Percentiles rank a stretch among this genome's conserved stretches.
phyloP scores from a whole-genome alignment of 768 basidiomycete genomes.

The Leccinellum albellum region DNA sequence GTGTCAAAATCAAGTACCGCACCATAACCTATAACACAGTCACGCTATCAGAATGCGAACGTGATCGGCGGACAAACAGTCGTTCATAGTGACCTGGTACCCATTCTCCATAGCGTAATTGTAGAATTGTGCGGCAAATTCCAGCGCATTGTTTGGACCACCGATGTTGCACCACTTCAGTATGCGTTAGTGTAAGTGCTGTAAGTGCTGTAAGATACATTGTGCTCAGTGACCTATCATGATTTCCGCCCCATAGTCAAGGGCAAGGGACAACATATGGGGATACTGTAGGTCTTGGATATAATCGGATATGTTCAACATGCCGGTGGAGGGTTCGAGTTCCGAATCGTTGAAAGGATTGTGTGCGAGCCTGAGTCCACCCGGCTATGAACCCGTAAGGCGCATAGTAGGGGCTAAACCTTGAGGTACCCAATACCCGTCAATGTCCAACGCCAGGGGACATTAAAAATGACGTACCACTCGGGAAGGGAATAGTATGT shows the following conservation, averaged over 20 bases:
- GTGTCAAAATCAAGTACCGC: slow-evolving; percentile 52
- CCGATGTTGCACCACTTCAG: slow-evolving; percentile 55
- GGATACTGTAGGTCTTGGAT: slow-evolving; percentile 47
- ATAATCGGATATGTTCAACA: slow-evolving; percentile 47
- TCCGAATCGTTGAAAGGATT: slow-evolving; percentile 47
- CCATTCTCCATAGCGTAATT: slow-evolving; percentile 40
- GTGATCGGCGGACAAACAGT: slow-evolving; percentile 21
- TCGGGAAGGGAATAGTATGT: too few relatives aligned
- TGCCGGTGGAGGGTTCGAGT: slow-evolving; percentile 54
- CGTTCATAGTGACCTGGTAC: slow-evolving; percentile 47
- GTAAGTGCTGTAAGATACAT: slow-evolving; percentile 3
- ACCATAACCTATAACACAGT: slow-evolving; percentile 46
- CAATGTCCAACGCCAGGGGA: too few relatives aligned
- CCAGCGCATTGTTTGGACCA: slow-evolving; percentile 43
- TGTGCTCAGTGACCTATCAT: slow-evolving; percentile 37
- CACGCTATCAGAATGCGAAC: background rate
- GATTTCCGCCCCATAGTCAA: slow-evolving; percentile 49
- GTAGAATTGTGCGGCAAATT: slow-evolving; percentile 45
- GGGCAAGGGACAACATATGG: slow-evolving; percentile 48
- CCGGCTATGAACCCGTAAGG: too few relatives aligned
- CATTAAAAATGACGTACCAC: too few relatives aligned
- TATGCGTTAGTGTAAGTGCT: too few relatives aligned
- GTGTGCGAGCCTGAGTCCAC: too few relatives aligned
- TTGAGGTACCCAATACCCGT: too few relatives aligned
- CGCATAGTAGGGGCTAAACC: too few relatives aligned